These are phyloP conservation scores for Chrysoporthe austroafricana DNA, from an alignment of 2,329 filamentous ascomycete genomes.

Conservation along the genomic window DNA sequence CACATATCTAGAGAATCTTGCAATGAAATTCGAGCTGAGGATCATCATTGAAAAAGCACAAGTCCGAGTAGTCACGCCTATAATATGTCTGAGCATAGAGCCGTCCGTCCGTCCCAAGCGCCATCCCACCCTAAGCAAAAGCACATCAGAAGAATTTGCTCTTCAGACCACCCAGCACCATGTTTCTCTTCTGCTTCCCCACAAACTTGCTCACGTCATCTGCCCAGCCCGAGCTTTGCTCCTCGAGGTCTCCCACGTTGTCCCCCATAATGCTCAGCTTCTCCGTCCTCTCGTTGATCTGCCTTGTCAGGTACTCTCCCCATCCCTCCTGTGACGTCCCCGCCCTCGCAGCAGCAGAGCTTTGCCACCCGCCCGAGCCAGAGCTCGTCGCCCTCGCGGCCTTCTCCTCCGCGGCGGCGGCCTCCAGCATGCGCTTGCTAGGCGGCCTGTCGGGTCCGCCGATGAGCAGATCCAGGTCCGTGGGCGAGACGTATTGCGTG, in stretches of 20 bases:
- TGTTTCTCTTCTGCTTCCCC: slow-evolving; percentile 81
- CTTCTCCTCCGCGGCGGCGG: slow-evolving; percentile 74
- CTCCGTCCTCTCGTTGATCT: slow-evolving; percentile 89
- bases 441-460: slow-evolving; percentile 86
- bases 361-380: slow-evolving; percentile 30
- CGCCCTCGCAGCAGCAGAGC: slow-evolving; percentile 28
- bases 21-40: neutral
- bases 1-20: no score
- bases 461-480: slow-evolving; percentile 88
- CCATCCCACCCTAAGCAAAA: neutral
- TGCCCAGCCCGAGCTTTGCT: slow-evolving; percentile 81
- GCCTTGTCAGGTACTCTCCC: slow-evolving; percentile 81
- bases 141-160: slow-evolving; percentile 54
- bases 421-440: slow-evolving; percentile 84
- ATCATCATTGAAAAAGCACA: neutral
- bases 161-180: slow-evolving; percentile 72
- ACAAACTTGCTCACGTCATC: slow-evolving; percentile 89
- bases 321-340: slow-evolving; percentile 60
- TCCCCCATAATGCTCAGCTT: slow-evolving; percentile 83
- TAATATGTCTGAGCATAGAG: neutral
- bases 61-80: slow-evolving; percentile 2
- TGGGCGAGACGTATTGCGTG: slow-evolving; percentile 85
- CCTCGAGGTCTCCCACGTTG: slow-evolving; percentile 79
- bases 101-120: neutral
- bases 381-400: slow-evolving; percentile 43